Evolutionary conservation across 164 flowering plant genomes (phyloP).

Genomic region (Platanus orientalis): DNA sequence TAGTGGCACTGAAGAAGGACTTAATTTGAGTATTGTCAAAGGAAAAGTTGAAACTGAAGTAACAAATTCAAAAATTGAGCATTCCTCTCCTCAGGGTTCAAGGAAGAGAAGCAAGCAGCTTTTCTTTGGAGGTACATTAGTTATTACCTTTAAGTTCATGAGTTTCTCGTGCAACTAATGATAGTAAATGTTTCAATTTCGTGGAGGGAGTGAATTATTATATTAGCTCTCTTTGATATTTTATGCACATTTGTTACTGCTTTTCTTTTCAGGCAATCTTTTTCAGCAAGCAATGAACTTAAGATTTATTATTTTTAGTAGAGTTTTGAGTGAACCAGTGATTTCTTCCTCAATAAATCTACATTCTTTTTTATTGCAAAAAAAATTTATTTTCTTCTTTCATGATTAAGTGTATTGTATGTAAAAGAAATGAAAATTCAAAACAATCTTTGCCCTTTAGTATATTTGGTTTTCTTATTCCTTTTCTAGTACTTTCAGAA

Average conservation of each 20-base stretch:
- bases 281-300: too few relatives aligned
- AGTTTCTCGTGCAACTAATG: neutral
- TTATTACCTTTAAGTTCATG: neutral
- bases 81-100: constrained; percentile 33
- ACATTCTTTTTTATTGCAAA: too few relatives aligned
- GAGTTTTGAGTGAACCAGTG: too few relatives aligned
- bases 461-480: neutral
- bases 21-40: constrained; percentile 22
- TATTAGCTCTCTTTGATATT: neutral
- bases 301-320: too few relatives aligned
- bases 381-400: too few relatives aligned
- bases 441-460: neutral
- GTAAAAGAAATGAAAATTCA: too few relatives aligned
- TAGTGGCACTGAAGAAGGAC: constrained; percentile 70
- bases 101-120: constrained; percentile 55
- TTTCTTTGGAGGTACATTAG: constrained; percentile 35
- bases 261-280: too few relatives aligned
- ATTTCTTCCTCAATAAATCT: too few relatives aligned
- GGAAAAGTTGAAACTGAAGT: constrained; percentile 41
- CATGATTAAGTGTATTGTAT: too few relatives aligned
- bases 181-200: neutral
- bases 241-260: neutral
- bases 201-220: neutral
- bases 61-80: constrained; percentile 23
- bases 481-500: too few relatives aligned